These are phyloP conservation scores for Pleurotus giganteus DNA, from an alignment of 768 basidiomycete species.

Conservation along the genomic window DNA sequence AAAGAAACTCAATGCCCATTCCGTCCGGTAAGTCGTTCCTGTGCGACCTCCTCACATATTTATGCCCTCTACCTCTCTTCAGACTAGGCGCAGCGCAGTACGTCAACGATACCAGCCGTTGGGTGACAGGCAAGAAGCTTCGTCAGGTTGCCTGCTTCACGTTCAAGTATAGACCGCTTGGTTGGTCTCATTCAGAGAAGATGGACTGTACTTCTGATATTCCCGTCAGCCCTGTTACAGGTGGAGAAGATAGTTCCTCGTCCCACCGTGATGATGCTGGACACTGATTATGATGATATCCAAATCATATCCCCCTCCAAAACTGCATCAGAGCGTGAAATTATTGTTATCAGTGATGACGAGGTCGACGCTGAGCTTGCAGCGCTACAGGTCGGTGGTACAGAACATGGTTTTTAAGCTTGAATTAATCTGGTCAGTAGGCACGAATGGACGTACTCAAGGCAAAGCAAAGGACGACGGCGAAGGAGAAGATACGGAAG, in stretches of 20 bases:
- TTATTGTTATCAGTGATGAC: no score
- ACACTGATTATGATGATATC: no score
- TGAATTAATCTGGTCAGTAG: not conserved
- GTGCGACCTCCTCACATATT: not conserved
- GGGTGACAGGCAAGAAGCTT: not conserved
- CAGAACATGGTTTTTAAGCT: no score
- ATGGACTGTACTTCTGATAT: no score
- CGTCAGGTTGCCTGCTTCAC: constrained; percentile 9
- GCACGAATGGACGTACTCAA: not conserved
- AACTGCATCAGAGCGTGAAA: no score
- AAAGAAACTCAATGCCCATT: constrained; percentile 16
- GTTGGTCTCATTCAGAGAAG: constrained; percentile 1
- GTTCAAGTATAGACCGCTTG: constrained; percentile 18
- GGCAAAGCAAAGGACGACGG: no score
- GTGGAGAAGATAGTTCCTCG: constrained; percentile 14
- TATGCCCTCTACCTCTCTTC: constrained; percentile 8
- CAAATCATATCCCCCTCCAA: no score
- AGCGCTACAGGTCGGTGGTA: not conserved
- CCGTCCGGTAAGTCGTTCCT: constrained; percentile 11
- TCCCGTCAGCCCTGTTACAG: constrained; percentile 13
- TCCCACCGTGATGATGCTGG: no score
- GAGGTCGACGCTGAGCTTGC: not conserved
- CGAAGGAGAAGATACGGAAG: no score
- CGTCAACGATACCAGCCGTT: no score
- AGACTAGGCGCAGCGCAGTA: no score